A percentile compares a stretch with the other conserved stretches of the same genome.
These are phyloP conservation scores for Phialophora tarda DNA, from an alignment of 2,329 filamentous ascomycete species.

Conservation along the genomic window DNA sequence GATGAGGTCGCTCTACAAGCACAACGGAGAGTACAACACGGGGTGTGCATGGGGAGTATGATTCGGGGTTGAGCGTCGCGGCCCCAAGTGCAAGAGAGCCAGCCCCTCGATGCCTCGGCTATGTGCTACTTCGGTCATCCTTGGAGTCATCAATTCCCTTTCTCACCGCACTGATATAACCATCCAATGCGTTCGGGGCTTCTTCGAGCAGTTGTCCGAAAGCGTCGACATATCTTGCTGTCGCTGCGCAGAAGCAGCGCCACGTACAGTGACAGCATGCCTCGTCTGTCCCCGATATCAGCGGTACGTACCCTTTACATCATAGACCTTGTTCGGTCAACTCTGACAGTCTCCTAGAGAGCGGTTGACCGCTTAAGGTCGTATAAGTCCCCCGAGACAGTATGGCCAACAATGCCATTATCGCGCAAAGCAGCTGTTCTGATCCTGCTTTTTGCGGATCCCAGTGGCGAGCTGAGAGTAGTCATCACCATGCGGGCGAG, in stretches of 20 bases:
- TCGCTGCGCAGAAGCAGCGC: conserved; percentile 18
- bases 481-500: conserved; percentile 67
- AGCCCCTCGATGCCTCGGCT: conserved; percentile 13
- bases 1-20: background rate
- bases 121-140: background rate
- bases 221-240: conserved; percentile 3
- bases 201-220: conserved; percentile 9
- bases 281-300: conserved; percentile 33
- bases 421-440: conserved; percentile 81
- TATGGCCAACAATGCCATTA: conserved; percentile 62
- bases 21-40: background rate
- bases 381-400: conserved; percentile 63
- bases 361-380: conserved; percentile 63
- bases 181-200: conserved; percentile 22
- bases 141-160: background rate
- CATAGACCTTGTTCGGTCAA: background rate
- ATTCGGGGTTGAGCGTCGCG: background rate
- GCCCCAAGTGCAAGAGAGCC: background rate
- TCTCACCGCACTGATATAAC: background rate
- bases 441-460: conserved; percentile 85
- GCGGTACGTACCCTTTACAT: conserved; percentile 25
- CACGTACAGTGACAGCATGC: conserved; percentile 32
- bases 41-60: background rate
- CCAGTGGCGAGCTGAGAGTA: conserved; percentile 73
- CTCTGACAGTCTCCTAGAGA: conserved; percentile 43